Evolutionary conservation across 2,329 filamentous ascomycete species (phyloP), one percentile per base, ranked within the genome.

Genomic region (Thelonectria rubi): DNA sequence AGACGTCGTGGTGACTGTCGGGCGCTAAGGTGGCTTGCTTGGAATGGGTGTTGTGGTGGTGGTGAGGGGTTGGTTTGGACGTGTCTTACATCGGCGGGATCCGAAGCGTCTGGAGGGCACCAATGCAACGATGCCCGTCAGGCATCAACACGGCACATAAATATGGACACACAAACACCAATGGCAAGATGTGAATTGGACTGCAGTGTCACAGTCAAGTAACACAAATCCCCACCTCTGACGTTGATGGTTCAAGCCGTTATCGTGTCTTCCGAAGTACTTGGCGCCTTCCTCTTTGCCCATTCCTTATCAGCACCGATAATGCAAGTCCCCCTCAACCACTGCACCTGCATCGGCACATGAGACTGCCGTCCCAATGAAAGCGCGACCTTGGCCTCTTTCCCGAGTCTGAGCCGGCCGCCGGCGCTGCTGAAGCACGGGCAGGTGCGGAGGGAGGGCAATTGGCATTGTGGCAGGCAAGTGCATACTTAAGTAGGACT

Each of bases 341-440:
- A 26, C 45, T 30, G 26, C 26, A 30, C 21, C 21, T 24, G 21
- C 21, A 30, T 5, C 18, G 32, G 39, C 51, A 55, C 45, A 30
- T 30, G 45, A 32, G 53, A 48, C 42, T 55, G 24, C 43, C 45
- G 52, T 55, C 30, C 52, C 52, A 55, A 55, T 55, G 52, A 55
- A 26, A 45, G 34, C 20, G 18, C 51, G 40, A 54, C 51, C n/a
- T 21, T 26, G 2, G n/a, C 5, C 11, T 46, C 52, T 37, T 55
- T 37, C 11, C 42, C 43, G 45, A 47, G 10, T 46, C 42, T 20
- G 20, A 20, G 15, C 53, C 32, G 42, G 24, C 32, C 43, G 20
- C 2, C 12, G 21, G 12, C 45, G 45, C 14, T 9, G 45, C 45
- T 47, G 14, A 30, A 8, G 21, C 8, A 18, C 9, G n/a, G 14